Evolutionary conservation across 2,329 filamentous ascomycete species (phyloP).

Genomic region (Sporothrix curviconia): DNA sequence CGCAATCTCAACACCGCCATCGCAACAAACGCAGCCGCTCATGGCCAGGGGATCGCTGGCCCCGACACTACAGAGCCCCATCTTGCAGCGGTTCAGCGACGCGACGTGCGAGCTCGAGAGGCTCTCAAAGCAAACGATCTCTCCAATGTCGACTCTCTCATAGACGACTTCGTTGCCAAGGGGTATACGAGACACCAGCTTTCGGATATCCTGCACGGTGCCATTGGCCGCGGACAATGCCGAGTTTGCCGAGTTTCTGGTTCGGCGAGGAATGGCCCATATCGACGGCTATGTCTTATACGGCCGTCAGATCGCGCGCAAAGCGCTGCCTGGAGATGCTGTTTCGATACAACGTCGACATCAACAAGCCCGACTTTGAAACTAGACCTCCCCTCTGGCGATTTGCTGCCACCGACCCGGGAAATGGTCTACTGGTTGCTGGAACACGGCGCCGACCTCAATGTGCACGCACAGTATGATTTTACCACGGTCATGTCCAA

Average conservation of each 20-base stretch:
- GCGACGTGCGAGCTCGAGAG: too few relatives aligned
- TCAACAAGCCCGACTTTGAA: neutral
- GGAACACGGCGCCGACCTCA: neutral
- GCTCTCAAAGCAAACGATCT: too few relatives aligned
- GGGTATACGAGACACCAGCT: too few relatives aligned
- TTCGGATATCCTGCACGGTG: too few relatives aligned
- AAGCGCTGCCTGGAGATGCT: neutral
- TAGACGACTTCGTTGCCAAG: too few relatives aligned
- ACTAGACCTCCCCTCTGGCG: neutral
- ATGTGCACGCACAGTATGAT: neutral
- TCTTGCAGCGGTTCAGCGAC: too few relatives aligned
- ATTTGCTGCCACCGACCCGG: neutral
- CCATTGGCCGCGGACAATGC: neutral
- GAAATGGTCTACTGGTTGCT: neutral
- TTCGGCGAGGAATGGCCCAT: neutral
- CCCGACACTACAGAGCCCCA: too few relatives aligned
- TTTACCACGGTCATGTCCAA: neutral
- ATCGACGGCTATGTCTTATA: neutral
- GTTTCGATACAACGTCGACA: neutral
- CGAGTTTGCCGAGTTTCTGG: neutral
- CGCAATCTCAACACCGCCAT: too few relatives aligned
- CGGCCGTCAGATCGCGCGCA: neutral
- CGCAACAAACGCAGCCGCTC: too few relatives aligned
- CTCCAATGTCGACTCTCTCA: too few relatives aligned
- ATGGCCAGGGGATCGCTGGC: too few relatives aligned